phyloP scores from a whole-genome alignment of 257 asterid genomes.

The Nicotiana otophora region DNA sequence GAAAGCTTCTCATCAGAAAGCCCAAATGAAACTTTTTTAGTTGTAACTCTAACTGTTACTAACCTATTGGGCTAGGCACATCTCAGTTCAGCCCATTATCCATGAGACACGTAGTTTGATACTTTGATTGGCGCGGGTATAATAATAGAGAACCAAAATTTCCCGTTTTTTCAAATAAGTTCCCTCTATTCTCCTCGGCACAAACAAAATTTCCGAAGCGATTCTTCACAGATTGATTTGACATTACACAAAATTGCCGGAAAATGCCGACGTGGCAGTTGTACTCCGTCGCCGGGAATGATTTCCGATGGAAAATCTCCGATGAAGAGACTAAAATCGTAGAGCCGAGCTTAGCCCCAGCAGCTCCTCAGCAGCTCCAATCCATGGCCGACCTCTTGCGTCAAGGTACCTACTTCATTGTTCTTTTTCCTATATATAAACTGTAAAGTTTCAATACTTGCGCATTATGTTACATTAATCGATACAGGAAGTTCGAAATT shows the following conservation, averaged over 20 bases:
- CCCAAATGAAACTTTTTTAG: too few relatives aligned
- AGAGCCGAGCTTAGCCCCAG: slow-evolving; percentile 20
- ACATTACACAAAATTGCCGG: slow-evolving; percentile 2
- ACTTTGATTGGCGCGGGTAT: too few relatives aligned
- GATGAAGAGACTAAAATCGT: slow-evolving; percentile 26
- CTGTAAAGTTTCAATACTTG: neutral
- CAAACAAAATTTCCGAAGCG: too few relatives aligned
- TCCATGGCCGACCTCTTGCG: slow-evolving; percentile 83
- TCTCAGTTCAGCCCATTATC: too few relatives aligned
- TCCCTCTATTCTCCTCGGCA: too few relatives aligned
- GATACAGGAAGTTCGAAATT: slow-evolving; percentile 50
- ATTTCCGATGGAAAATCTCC: slow-evolving; percentile 56
- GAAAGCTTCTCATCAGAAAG: too few relatives aligned
- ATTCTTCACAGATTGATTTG: too few relatives aligned
- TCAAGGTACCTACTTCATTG: slow-evolving; percentile 39
- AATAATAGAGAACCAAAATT: too few relatives aligned
- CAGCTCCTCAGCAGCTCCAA: slow-evolving; percentile 48
- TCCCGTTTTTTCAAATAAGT: too few relatives aligned
- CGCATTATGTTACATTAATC: neutral
- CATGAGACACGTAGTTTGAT: too few relatives aligned
- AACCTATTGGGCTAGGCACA: too few relatives aligned
- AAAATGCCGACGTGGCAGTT: slow-evolving; percentile 86
- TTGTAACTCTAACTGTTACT: too few relatives aligned
- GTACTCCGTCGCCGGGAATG: slow-evolving; percentile 43
- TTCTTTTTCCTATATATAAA: neutral